These are phyloP conservation scores for Fusarium sulawesiense DNA, from an alignment of 2,329 filamentous ascomycete species.

Conservation along the genomic window DNA sequence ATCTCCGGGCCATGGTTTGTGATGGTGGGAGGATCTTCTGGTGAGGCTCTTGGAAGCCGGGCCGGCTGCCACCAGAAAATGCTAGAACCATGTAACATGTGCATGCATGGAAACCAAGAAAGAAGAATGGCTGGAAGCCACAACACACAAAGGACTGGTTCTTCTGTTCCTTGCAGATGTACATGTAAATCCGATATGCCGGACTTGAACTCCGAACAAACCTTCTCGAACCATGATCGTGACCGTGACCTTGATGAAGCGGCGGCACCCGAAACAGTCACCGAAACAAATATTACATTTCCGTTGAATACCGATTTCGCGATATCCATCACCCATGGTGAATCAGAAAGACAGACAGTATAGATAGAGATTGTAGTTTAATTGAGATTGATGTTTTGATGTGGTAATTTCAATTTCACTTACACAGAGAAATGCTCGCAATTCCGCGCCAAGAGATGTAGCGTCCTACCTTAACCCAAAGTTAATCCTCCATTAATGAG, in stretches of 20 bases:
- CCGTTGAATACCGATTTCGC: not conserved
- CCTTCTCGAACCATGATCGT: slow-evolving; percentile 1
- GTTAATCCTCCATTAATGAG: slow-evolving; percentile 19
- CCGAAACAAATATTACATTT: not conserved
- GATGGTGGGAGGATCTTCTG: slow-evolving; percentile 33
- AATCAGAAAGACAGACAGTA: not conserved
- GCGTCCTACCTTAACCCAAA: slow-evolving; percentile 30
- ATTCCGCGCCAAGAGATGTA: slow-evolving; percentile 22
- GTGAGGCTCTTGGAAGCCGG: slow-evolving; percentile 38
- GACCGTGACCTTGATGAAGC: not conserved
- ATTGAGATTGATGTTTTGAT: not conserved
- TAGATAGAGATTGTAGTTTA: not conserved
- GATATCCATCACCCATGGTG: not conserved
- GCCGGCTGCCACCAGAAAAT: slow-evolving; percentile 40
- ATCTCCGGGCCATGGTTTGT: slow-evolving; percentile 26
- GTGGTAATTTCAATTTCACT: slow-evolving; percentile 3
- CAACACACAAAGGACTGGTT: too few relatives aligned
- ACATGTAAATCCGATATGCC: not conserved
- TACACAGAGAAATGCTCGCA: not conserved
- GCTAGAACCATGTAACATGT: slow-evolving; percentile 34
- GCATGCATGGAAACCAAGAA: slow-evolving; percentile 26
- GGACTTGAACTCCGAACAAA: not conserved
- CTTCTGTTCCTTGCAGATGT: not conserved
- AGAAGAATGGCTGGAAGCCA: slow-evolving; percentile 9
- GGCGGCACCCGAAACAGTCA: not conserved